Base-by-base conservation (phyloP, 495 filamentous ascomycete genomes). In the Filosporella fistucella region DNA sequence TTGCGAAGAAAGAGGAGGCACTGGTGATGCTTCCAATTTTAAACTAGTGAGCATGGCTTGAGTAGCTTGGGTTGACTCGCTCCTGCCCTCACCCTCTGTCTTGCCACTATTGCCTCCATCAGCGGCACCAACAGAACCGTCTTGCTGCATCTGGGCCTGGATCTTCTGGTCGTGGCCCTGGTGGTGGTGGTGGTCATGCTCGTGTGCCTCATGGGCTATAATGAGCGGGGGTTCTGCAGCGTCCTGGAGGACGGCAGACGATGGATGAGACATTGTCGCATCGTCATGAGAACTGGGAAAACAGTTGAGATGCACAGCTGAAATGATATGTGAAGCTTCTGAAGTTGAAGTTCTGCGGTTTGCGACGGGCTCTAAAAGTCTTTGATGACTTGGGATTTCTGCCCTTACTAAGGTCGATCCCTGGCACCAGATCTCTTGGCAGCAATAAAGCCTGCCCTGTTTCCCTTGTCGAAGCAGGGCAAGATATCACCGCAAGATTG, bases 261-360 rank as follows among this genome's bases (percentile, higher is more conserved):
- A 32, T 23, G 28, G 23, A 13, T 9, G 38, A 54, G 51, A 44
- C 51, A 54, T 54, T n/a, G 17, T 45, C 39, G 21, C 38, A 42
- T 50, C 28, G 29, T 43, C 39, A 21, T 12, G 24, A 20, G 20
- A 9, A 39, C 18, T 39, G 23, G 13, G 13, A 34, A 20, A 16
- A 37, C 34, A 12, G 34, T 41, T 43, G 65, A 53, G 83, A 88
- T 63, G n/a, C n/a, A n/a, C n/a, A n/a, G n/a, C n/a, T n/a, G n/a
- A n/a, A n/a, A n/a, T n/a, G n/a, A n/a, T n/a, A n/a, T n/a, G n/a
- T n/a, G n/a, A n/a, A n/a, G n/a, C n/a, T n/a, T n/a, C n/a, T n/a
- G n/a, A n/a, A n/a, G n/a, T n/a, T n/a, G n/a, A n/a, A n/a, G n/a
- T n/a, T n/a, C n/a, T n/a, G n/a, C n/a, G n/a, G n/a, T n/a, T n/a